These are phyloP conservation scores for Kurtzmaniella fragi DNA, from an alignment of 805 yeast species.

Conservation along the genomic window DNA sequence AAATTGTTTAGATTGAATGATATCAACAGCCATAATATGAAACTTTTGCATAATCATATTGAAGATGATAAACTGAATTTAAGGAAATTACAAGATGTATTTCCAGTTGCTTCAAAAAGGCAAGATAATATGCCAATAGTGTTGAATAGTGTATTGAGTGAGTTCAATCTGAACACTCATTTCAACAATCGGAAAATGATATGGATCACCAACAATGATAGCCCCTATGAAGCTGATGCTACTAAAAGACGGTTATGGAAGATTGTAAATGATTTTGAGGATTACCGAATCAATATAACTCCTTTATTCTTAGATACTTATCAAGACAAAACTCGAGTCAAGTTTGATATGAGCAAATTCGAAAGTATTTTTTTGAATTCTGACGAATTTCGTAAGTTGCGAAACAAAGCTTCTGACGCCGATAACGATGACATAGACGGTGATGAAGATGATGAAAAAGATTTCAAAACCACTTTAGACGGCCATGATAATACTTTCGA, in stretches of 20 bases:
- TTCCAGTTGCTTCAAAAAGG: constrained; percentile 3
- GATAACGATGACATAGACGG: constrained; percentile 11
- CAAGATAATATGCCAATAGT: constrained; percentile 28
- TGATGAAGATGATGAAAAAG: constrained; percentile 7
- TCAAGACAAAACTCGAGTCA: constrained; percentile 11
- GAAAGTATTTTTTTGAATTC: constrained; percentile 55
- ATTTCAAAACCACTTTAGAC: constrained; percentile 2
- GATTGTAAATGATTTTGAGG: constrained; percentile 56
- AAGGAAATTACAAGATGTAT: constrained; percentile 7
- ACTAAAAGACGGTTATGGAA: constrained; percentile 48
- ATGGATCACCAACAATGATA: constrained; percentile 71
- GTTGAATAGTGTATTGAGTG: constrained; percentile 50
- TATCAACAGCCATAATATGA: constrained; percentile 55
- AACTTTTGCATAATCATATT: constrained; percentile 45
- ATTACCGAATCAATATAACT: constrained; percentile 46
- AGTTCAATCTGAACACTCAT: constrained; percentile 42
- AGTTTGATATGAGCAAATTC: constrained; percentile 40
- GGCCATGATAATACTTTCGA: neutral
- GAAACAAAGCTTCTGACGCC: constrained; percentile 1
- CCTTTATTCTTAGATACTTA: constrained; percentile 54
- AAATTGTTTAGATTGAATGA: constrained; percentile 49
- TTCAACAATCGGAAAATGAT: constrained; percentile 58
- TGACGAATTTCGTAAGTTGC: constrained; percentile 29
- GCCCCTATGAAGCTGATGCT: constrained; percentile 48
- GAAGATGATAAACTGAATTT: constrained; percentile 34